Base-by-base conservation (phyloP, 1,139 yeast genomes). In the Magnusiomyces suaveolens region DNA sequence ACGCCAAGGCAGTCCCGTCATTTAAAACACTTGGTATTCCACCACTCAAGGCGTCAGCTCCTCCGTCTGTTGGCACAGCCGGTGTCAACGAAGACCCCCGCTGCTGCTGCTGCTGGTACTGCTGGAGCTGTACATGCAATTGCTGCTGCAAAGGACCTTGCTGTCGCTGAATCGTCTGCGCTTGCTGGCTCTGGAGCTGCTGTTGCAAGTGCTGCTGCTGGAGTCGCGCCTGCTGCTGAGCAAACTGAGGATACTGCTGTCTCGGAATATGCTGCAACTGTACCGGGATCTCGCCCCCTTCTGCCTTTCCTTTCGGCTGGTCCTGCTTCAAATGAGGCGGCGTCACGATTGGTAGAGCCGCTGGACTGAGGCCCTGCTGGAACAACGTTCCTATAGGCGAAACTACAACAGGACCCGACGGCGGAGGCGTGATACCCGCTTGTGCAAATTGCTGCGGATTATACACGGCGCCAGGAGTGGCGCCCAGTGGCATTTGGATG, bases 71-170 rank as follows among this genome's bases (percentile, higher is more conserved):
- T n/a, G n/a, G n/a, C n/a, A n/a, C n/a, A n/a, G n/a, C n/a, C n/a
- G n/a, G n/a, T n/a, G n/a, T n/a, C n/a, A n/a, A n/a, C n/a, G n/a
- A n/a, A n/a, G n/a, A n/a, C n/a, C n/a, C n/a, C n/a, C n/a, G n/a
- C n/a, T n/a, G n/a, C n/a, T n/a, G n/a, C n/a, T n/a, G n/a, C n/a
- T n/a, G n/a, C n/a, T n/a, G 54, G 21, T 52, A 60, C 46, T 54
- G 57, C 1, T 50, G 61, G 21, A 48, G 52, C 38, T 56, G 62
- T 24, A 52, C 60, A 24, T 55, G 59, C 29, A 53, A 58, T 14
- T 51, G 55, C 47, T 60, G 64, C 50, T 57, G 63, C 26, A 32
- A 50, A 47, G 48, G 56, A 2, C 18, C 24, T 33, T 43, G 51
- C 14, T 52, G 50, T 33, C 25, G 46, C n/a, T 20, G 47, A 24